Evolutionary conservation across 140 eudicot species (phyloP).

Genomic region (Ambrosia hybrid): DNA sequence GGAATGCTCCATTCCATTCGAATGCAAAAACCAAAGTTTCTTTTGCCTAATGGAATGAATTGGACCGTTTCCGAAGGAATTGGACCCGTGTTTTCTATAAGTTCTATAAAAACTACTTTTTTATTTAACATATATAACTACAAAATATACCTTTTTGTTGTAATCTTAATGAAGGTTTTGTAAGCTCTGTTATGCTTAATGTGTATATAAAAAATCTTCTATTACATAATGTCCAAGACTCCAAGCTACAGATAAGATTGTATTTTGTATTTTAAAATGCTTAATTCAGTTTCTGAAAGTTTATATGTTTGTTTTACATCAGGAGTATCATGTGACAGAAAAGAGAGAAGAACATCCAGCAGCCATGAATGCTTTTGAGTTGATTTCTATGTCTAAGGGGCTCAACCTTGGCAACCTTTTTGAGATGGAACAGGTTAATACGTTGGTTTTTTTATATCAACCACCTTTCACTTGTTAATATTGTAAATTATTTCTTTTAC

Average conservation of each 20-base stretch:
- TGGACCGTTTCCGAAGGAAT: too few species aligned
- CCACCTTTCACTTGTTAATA: not conserved
- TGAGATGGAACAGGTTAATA: slow-evolving; percentile 73
- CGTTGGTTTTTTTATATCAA: not conserved
- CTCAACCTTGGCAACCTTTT: slow-evolving; percentile 94
- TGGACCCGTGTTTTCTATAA: too few species aligned
- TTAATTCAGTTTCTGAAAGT: slow-evolving; percentile 19
- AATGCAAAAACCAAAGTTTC: too few species aligned
- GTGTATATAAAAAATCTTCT: not conserved
- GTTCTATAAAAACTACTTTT: too few species aligned
- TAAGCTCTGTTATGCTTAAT: too few species aligned
- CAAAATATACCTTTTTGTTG: too few species aligned
- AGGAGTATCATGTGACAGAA: slow-evolving; percentile 90
- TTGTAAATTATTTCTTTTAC: not conserved
- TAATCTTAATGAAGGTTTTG: too few species aligned
- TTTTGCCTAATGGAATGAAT: too few species aligned
- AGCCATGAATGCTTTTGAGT: slow-evolving; percentile 97
- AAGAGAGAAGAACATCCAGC: slow-evolving; percentile 80
- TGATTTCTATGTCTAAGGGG: slow-evolving; percentile 93
- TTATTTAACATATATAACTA: too few species aligned
- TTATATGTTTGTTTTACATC: slow-evolving; percentile 24
- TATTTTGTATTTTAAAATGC: not conserved
- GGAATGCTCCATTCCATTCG: too few species aligned
- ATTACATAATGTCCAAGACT: not conserved
- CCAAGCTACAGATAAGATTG: not conserved